Conservation (phyloP, 169 alveolate genomes). For the Plasmodium ovale region DNA sequence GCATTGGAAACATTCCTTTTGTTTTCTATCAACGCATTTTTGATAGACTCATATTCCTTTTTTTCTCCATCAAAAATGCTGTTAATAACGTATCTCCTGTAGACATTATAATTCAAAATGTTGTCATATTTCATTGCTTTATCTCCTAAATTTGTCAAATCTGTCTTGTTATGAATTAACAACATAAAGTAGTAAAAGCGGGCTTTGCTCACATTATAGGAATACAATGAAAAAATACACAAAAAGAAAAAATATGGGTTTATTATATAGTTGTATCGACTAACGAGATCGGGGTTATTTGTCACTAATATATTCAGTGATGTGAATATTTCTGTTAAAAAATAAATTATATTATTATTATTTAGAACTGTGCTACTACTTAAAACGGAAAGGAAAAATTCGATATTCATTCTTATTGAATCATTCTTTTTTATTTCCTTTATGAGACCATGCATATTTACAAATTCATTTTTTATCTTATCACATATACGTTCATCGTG, state of each 20-base stretch:
- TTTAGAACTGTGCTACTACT: conserved; percentile 37
- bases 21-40: conserved; percentile 24
- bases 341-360: conserved; percentile 67
- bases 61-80: conserved; percentile 68
- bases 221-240: conserved; percentile 59
- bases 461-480: conserved; percentile 50
- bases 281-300: conserved; percentile 37
- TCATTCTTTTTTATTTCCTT: conserved; percentile 68
- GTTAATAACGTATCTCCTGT: conserved; percentile 25
- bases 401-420: conserved; percentile 37
- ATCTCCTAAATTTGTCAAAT: conserved; percentile 17
- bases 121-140: conserved; percentile 42
- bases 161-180: conserved; percentile 46
- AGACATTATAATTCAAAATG: conserved; percentile 33
- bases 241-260: conserved; percentile 64
- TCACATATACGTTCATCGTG: conserved; percentile 43
- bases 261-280: conserved; percentile 37
- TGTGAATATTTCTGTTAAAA: conserved; percentile 69
- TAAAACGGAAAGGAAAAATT: conserved; percentile 21
- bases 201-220: conserved; percentile 63
- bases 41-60: conserved; percentile 54
- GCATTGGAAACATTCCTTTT: background rate
- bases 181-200: conserved; percentile 70
- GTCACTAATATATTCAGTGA: conserved; percentile 37
- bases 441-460: conserved; percentile 43